Base-by-base conservation (phyloP, 148 eudicot genomes). In the Dianthus caryophyllus region DNA sequence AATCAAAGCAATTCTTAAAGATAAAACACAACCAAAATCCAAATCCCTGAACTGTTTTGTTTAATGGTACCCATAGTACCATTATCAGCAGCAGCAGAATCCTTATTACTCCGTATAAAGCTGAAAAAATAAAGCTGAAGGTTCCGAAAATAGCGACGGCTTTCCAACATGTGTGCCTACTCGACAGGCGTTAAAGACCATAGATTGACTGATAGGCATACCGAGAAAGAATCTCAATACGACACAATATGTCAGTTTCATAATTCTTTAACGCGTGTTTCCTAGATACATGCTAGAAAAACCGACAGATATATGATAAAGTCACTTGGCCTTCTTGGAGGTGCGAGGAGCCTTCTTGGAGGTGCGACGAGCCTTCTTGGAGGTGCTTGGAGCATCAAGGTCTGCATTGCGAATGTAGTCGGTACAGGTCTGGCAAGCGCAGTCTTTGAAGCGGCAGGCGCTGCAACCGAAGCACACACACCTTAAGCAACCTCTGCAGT, bases 381-480 rank as follows among this genome's bases (percentile, higher is more conserved):
- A 30, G 1, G 61, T 29, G 17, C 33, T 55, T 26, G 60, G 16
- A 5, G 14, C 1, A 46, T 25, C 16, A 54, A 67, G 61, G 9
- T 65, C 67, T 27, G 47, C 17, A 31, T 64, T 64, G 21, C 29
- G 76, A 27, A 77, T 33, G 38, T 49, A 77, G 36, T 76, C 79
- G 0, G 60, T 18, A 33, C 83, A 80, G 18, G 69, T 5, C 30
- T 77, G 79, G 14, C 83, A 80, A 11, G 30, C 0, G 66, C 83
- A 80, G 33, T 75, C 74, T 2, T 68, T 67, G 41, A 75, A 79
- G 2, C 82, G 74, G n/a, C 82, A 79, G 59, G 44, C 60, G 2
- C 2, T 0, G 63, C 80, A 76, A 18, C 80, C 83, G 14, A 76
- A 54, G 75, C 83, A 80, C 1, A 73, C 75, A 61, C 83, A 80